Conservation (phyloP, 345 rosid genomes). For the Odontarrhena argentea region DNA sequence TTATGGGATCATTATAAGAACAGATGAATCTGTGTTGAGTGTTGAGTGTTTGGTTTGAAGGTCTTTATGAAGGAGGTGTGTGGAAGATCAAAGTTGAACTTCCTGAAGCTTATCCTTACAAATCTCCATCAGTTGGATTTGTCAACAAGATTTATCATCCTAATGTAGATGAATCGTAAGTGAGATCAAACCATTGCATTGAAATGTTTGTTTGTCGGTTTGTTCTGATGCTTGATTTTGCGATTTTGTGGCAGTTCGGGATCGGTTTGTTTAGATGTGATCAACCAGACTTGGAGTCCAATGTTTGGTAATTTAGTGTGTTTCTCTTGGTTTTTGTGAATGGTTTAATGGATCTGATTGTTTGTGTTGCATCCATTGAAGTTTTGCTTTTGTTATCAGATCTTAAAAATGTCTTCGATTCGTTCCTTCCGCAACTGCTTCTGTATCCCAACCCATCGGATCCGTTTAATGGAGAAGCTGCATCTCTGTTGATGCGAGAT, state of each 20-base stretch:
- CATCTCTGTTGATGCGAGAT: constrained; percentile 67
- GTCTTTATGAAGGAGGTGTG: constrained; percentile 87
- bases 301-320: constrained; percentile 55
- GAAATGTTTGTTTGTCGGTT: neutral
- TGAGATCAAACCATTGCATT: constrained; percentile 5
- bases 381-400: constrained; percentile 47
- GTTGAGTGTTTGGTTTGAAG: constrained; percentile 45
- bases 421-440: constrained; percentile 77
- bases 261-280: constrained; percentile 84
- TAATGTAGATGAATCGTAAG: constrained; percentile 74
- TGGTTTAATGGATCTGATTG: constrained; percentile 9
- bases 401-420: constrained; percentile 74
- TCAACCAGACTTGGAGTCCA: constrained; percentile 79
- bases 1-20: neutral
- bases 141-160: constrained; percentile 83
- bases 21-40: neutral
- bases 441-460: constrained; percentile 75
- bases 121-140: constrained; percentile 63
- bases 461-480: constrained; percentile 86
- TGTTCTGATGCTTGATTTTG: neutral
- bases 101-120: constrained; percentile 90
- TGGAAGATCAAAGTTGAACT: constrained; percentile 94
- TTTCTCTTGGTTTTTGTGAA: neutral
- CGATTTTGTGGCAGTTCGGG: constrained; percentile 57
- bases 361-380: constrained; percentile 18